Percentiles rank a stretch among this genome's conserved stretches.
Evolutionary conservation across 1,139 yeast genomes (phyloP).

Genomic region (Suhomyces yuchorum): DNA sequence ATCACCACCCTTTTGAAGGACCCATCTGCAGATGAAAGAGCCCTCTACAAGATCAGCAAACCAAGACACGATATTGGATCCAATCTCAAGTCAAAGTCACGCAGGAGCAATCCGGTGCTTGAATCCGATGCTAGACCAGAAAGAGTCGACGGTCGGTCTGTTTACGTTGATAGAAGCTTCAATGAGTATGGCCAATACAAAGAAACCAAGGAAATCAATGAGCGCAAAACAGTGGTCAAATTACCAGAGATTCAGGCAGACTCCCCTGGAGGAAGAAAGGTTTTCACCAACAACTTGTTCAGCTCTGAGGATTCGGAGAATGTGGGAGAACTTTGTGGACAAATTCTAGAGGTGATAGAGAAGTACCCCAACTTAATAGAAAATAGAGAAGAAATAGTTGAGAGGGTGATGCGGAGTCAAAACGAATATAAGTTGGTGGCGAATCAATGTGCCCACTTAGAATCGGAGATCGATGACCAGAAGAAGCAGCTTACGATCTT

Average conservation of each 20-base stretch:
- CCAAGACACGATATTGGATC: slow-evolving; percentile 8
- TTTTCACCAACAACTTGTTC: slow-evolving; percentile 1
- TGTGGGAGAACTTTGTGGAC: slow-evolving; percentile 24
- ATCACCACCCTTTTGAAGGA: slow-evolving; percentile 64
- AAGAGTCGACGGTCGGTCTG: slow-evolving; percentile 41
- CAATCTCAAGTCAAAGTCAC: slow-evolving; percentile 3
- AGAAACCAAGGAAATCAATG: slow-evolving; percentile 16
- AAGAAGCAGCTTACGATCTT: slow-evolving; percentile 29
- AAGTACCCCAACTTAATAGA: slow-evolving; percentile 35
- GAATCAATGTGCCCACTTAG: slow-evolving; percentile 32
- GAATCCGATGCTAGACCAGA: slow-evolving; percentile 28
- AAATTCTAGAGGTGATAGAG: slow-evolving; percentile 24
- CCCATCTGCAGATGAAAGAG: slow-evolving; percentile 56
- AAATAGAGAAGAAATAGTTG: slow-evolving; percentile 26
- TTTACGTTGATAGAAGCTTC: slow-evolving; percentile 28
- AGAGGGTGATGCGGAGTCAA: slow-evolving; percentile 24
- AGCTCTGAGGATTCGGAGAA: slow-evolving; percentile 12
- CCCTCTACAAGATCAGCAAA: slow-evolving; percentile 44
- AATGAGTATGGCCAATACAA: slow-evolving; percentile 21
- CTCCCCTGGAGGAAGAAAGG: slow-evolving; percentile 8
- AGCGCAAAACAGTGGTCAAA: slow-evolving; percentile 15
- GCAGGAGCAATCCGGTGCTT: slow-evolving; percentile 7
- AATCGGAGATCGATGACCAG: slow-evolving; percentile 32
- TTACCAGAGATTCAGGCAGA: slow-evolving; percentile 15
- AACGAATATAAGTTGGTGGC: slow-evolving; percentile 25